These are phyloP conservation scores for Penicillium manginii DNA, from an alignment of 495 filamentous ascomycete species.

Conservation along the genomic window DNA sequence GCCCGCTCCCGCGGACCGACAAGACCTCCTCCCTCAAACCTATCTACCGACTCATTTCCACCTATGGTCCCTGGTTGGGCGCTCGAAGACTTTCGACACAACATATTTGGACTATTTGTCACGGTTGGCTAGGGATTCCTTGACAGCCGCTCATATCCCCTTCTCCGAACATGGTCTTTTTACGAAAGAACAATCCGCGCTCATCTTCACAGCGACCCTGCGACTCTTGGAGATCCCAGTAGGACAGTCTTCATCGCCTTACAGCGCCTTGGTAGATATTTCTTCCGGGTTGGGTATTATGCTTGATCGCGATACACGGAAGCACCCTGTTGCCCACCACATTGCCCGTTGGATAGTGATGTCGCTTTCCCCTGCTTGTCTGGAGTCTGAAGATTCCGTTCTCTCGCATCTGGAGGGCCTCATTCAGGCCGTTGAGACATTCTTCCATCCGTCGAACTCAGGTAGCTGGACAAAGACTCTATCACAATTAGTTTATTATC, in stretches of 20 bases:
- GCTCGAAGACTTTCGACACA: constrained; percentile 85
- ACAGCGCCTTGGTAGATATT: constrained; percentile 79
- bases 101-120: constrained; percentile 89
- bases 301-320: constrained; percentile 88
- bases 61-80: constrained; percentile 89
- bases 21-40: constrained; percentile 75
- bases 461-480: constrained; percentile 90
- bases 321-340: constrained; percentile 87
- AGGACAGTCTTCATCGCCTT: constrained; percentile 92
- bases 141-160: constrained; percentile 72
- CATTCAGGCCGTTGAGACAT: constrained; percentile 95
- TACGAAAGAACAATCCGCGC: constrained; percentile 85
- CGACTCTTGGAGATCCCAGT: constrained; percentile 94
- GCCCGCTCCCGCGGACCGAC: constrained; percentile 70
- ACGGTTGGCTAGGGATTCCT: constrained; percentile 78
- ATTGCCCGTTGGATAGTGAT: constrained; percentile 95
- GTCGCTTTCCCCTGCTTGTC: constrained; percentile 85
- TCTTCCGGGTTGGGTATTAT: constrained; percentile 79
- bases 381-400: constrained; percentile 77
- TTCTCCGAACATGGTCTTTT: constrained; percentile 91
- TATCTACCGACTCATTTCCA: constrained; percentile 93
- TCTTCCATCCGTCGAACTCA: constrained; percentile 98
- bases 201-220: constrained; percentile 91
- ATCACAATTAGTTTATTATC: constrained; percentile 87
- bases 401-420: constrained; percentile 87